Evolutionary conservation across 352 stramenopile species (phyloP).

Genomic region (Pythium myriotylum): DNA sequence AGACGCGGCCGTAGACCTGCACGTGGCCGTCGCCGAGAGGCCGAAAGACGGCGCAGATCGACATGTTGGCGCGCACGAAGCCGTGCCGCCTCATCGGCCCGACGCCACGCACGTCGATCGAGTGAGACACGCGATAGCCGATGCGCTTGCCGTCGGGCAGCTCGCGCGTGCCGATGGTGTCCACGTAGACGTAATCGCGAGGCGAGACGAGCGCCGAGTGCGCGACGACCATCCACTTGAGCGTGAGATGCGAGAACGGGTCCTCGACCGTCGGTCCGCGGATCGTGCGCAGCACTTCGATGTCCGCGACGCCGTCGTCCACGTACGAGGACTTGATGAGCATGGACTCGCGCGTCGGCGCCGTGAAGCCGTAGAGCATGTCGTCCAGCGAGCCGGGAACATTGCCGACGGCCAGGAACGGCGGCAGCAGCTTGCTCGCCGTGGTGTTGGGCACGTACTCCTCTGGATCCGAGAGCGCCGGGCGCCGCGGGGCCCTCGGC

Average conservation of each 20-base stretch:
- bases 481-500: no score
- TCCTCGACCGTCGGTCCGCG: slow-evolving; percentile 30
- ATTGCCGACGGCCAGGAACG: slow-evolving; percentile 9
- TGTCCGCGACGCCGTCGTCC: slow-evolving; percentile 37
- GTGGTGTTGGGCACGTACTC: not conserved
- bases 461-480: not conserved
- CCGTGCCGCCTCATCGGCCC: not conserved
- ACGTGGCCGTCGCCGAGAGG: slow-evolving; percentile 31
- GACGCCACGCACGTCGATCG: slow-evolving; percentile 26
- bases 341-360: slow-evolving; percentile 7
- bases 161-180: slow-evolving; percentile 38
- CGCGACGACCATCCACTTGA: slow-evolving; percentile 30
- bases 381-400: slow-evolving; percentile 13
- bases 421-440: not conserved
- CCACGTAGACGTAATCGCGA: slow-evolving; percentile 53
- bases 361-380: slow-evolving; percentile 16
- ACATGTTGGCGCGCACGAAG: slow-evolving; percentile 40
- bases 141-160: slow-evolving; percentile 42
- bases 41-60: slow-evolving; percentile 39
- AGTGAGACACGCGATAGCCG: slow-evolving; percentile 58
- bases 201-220: slow-evolving; percentile 31
- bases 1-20: slow-evolving; percentile 37
- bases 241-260: slow-evolving; percentile 32
- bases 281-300: slow-evolving; percentile 40
- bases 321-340: slow-evolving; percentile 32